These are phyloP conservation scores for Cercospora berteroae DNA, from an alignment of 2,329 filamentous ascomycete genomes.

Conservation along the genomic window DNA sequence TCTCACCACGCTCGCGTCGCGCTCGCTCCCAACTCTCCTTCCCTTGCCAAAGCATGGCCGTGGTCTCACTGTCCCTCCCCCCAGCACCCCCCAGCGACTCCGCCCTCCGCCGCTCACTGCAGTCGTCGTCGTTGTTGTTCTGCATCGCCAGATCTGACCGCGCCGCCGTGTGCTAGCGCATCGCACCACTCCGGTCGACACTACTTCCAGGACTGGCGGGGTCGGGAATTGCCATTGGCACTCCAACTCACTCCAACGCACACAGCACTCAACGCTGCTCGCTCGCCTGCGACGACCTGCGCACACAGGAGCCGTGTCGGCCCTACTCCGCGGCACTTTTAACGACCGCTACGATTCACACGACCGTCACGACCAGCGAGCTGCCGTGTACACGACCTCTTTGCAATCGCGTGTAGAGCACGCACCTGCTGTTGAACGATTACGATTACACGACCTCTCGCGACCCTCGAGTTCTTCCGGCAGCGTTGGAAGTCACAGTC, in stretches of 20 bases:
- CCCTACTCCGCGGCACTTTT: slow-evolving; percentile 42
- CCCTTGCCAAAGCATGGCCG: background rate
- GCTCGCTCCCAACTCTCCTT: background rate
- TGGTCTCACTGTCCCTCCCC: slow-evolving; percentile 14
- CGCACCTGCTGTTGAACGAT: slow-evolving; percentile 33
- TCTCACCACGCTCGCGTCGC: slow-evolving; percentile 5
- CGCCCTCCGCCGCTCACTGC: background rate
- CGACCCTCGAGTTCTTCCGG: slow-evolving; percentile 54
- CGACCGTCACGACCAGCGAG: slow-evolving; percentile 40
- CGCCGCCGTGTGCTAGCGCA: slow-evolving; percentile 1
- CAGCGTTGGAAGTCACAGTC: slow-evolving; percentile 45
- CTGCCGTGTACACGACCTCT: slow-evolving; percentile 47
- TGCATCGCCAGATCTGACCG: slow-evolving; percentile 8
- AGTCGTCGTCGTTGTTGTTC: background rate
- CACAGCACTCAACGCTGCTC: background rate
- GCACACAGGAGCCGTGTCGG: slow-evolving; percentile 43
- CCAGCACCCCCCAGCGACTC: background rate
- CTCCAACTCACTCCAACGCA: background rate
- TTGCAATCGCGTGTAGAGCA: slow-evolving; percentile 51
- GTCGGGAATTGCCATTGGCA: slow-evolving; percentile 14
- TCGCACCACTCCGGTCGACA: slow-evolving; percentile 6
- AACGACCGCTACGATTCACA: slow-evolving; percentile 55
- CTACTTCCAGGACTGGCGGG: background rate
- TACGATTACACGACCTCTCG: slow-evolving; percentile 37
- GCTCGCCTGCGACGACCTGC: slow-evolving; percentile 10